Evolutionary conservation across 306 rosid species (phyloP), one percentile per base, ranked within the genome.

Genomic region (Dicorynia guianensis): DNA sequence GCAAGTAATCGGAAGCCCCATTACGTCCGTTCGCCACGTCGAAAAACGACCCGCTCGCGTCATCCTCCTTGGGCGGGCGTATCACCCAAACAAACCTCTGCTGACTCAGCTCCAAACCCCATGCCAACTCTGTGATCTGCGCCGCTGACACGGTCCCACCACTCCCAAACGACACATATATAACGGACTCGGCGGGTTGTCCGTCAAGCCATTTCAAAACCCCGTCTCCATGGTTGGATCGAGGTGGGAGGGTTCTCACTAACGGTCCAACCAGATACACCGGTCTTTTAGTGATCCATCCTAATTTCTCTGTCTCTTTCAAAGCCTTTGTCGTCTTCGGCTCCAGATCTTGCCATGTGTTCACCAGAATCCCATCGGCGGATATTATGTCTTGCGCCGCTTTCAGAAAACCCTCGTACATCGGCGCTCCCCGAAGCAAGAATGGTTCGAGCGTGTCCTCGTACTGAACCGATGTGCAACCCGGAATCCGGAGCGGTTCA

Each of bases 221-320:
- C 13, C 40, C 34, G 4, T 30, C 30, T 3, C 6, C 13, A 0
- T 53, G 7, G 3, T 13, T 33, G 15, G 14, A 3, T 40, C 12
- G 62, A 11, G 9, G 2, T 4, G 42, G 68, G 0, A 12, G 4
- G 0, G 34, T 4, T 46, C 87, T 74, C 3, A 81, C 85, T 9
- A 93, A 30, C 8, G 98, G 98, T 15, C 98, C 98, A 20, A 93
- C 63, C 9, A 85, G 68, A 61, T 83, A 81, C 18, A 89, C 80
- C 5, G 81, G 76, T 5, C 75, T 75, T 9, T 47, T 72, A 0
- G 13, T 3, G 2, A 81, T 18, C 68, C 69, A 11, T 2, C 86
- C 86, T 5, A 84, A 19, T n/a, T 74, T 25, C 0, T 38, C 59
- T 3, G 39, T 6, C 8, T 83, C 85, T 8, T 38, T 62, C 0